Base-by-base conservation (phyloP, 257 asterid genomes). In the Nicotiana knightiana region DNA sequence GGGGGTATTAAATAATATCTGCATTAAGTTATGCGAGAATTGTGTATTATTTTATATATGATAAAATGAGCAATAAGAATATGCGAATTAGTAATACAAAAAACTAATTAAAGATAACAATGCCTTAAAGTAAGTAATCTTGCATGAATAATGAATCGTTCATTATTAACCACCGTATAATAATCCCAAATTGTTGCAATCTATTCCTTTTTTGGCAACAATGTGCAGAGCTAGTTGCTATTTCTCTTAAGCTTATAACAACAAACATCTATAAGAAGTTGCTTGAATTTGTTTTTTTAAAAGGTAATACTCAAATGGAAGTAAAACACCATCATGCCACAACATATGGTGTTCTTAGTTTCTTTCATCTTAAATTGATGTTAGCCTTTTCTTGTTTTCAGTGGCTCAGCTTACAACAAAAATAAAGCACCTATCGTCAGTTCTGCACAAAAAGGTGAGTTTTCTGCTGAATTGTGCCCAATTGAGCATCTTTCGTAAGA, bases 401-500 rank as follows among this genome's bases (percentile, higher is more conserved):
- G 97, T 93, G 86, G 98, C 97, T 67, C 98, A 92, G 66, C 92
- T 93, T 83, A 95, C 98, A 4, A 89, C 96, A 79, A 93, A 95
- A 92, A 95, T 95, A 39, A 92, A 92, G 84, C 94, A 95, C 84
- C 89, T 92, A 30, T 85, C 95, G 59, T 37, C 84, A 7, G 92
- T 81, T 83, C 82, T 95, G 80, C 90, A 86, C 81, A 93, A 93
- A 80, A 95, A 95, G 93, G 98, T 95, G 80, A 51, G 91, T 51
- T 24, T 65, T 39, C 64, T 33, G 28, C 59, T 54, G 62, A 17
- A 46, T 46, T 39, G 12, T 43, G 9, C 64, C 28, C 18, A 4
- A n/a, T 53, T 15, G 76, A 43, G 64, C 5, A 9, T 15, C 17
- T 55, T 62, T 71, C 30, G 33, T 7, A 4, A 51, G 33, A 77